Evolutionary conservation across 2,329 filamentous ascomycete genomes (phyloP), one percentile per base, ranked within the genome.

Genomic region (Penicillium sp.): DNA sequence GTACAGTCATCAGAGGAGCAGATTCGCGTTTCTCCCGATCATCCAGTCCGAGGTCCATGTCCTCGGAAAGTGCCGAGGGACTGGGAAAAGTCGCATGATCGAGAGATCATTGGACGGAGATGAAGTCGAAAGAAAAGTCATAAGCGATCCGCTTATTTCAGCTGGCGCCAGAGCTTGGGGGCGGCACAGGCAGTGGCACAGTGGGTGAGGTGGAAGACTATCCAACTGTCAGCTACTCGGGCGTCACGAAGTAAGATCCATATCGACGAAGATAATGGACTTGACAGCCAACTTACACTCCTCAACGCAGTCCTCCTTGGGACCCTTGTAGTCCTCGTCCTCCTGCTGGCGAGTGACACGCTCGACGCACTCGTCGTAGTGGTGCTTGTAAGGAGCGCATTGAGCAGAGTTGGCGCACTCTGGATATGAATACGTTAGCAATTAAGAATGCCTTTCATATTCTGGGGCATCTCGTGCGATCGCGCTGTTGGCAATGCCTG

Each of bases 141-240:
- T 37, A 42, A 29, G 26, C 36, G 53, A 61, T 49, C 55, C 51
- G 46, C 76, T 81, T 95, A 97, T 82, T 91, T 94, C 71, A 97
- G 86, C 74, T 84, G 77, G 58, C 84, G 81, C 83, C 89, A 98
- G 66, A 98, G 86, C 84, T 95, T 96, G 66, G 91, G 90, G 47
- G 93, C 93, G 55, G 93, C 91, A 72, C 93, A 98, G 70, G 85
- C 78, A 65, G 82, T 88, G 56, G 91, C 89, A 78, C 93, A 98
- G 81, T 97, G 93, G 64, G 88, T 85, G 64, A 98, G 88, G 76
- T 98, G 91, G 86, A 98, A 98, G 80, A 96, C 91, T 96, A 62
- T 32, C 4, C 8, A 5, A 32, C 7, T 32, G 29, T 32, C 29
- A 32, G 29, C 18, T 18, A 18, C 18, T 18, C 18, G 18, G 18